These are phyloP conservation scores for Papiliotrema nemorosa DNA, from an alignment of 1,284 basidiomycete genomes.

Conservation along the genomic window DNA sequence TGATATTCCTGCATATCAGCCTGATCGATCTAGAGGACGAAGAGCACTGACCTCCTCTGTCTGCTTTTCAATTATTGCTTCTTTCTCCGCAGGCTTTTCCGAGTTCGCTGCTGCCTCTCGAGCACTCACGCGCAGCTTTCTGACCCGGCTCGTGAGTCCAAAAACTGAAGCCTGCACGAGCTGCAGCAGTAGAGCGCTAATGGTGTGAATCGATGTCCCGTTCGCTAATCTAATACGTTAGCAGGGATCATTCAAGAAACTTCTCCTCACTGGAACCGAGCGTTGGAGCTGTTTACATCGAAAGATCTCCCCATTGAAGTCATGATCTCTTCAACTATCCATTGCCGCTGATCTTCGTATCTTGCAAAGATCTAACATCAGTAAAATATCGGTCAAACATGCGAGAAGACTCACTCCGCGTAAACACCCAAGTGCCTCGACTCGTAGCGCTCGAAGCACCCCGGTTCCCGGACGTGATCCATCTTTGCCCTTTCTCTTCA, in stretches of 20 bases:
- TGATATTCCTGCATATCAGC: slow-evolving; percentile 16
- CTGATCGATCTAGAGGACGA: too few relatives aligned
- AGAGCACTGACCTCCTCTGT: background rate
- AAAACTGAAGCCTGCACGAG: slow-evolving; percentile 91
- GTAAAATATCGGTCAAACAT: slow-evolving; percentile 1
- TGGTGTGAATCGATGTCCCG: slow-evolving; percentile 75
- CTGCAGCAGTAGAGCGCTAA: slow-evolving; percentile 86
- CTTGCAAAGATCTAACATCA: slow-evolving; percentile 73
- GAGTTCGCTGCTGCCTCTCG: too few relatives aligned
- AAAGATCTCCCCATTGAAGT: slow-evolving; percentile 83
- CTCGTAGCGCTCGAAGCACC: slow-evolving; percentile 69
- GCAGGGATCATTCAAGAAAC: too few relatives aligned
- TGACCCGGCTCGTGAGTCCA: slow-evolving; percentile 55
- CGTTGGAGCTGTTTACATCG: slow-evolving; percentile 79
- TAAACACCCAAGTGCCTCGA: slow-evolving; percentile 77
- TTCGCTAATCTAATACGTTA: slow-evolving; percentile 49
- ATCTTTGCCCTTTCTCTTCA: slow-evolving; percentile 54
- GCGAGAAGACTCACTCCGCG: slow-evolving; percentile 62
- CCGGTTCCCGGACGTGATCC: slow-evolving; percentile 61
- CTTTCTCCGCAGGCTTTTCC: too few relatives aligned
- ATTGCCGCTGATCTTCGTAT: slow-evolving; percentile 81
- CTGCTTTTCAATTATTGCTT: too few relatives aligned
- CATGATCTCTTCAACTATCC: slow-evolving; percentile 95
- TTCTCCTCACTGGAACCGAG: slow-evolving; percentile 82
- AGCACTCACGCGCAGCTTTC: slow-evolving; percentile 45